Evolutionary conservation across 768 basidiomycete species (phyloP).

Genomic region (Panaeolus papilionaceus): DNA sequence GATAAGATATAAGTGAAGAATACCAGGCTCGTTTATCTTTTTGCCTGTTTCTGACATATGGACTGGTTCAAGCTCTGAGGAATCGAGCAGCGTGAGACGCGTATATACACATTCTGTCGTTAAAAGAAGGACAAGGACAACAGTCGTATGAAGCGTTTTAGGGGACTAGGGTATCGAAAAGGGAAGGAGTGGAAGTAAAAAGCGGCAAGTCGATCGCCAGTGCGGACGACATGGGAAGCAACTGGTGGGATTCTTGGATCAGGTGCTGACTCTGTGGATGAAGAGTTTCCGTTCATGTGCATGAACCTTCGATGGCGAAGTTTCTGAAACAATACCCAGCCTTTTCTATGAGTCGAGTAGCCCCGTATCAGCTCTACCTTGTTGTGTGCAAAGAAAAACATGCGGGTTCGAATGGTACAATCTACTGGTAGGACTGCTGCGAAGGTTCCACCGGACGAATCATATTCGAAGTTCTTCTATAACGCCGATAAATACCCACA

Average conservation of each 20-base stretch:
- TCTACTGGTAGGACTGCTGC: too few species aligned
- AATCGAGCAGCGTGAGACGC: not conserved
- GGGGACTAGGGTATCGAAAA: not conserved
- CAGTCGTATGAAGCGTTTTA: not conserved
- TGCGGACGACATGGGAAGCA: slow-evolving; percentile 1
- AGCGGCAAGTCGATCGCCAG: not conserved
- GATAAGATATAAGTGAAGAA: not conserved
- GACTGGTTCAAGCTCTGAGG: not conserved
- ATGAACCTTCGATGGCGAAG: not conserved
- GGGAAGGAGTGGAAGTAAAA: slow-evolving; percentile 1
- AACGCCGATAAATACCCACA: slow-evolving; percentile 2
- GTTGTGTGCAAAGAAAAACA: too few species aligned
- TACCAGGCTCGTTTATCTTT: not conserved
- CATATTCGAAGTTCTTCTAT: not conserved
- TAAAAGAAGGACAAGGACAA: not conserved
- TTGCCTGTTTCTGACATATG: not conserved
- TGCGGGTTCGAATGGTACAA: too few species aligned
- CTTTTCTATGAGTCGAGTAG: not conserved
- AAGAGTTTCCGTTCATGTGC: not conserved
- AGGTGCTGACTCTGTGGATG: not conserved
- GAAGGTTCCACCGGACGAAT: not conserved
- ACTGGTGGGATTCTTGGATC: not conserved
- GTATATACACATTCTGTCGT: not conserved
- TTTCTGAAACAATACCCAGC: not conserved
- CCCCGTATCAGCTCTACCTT: too few species aligned